Conservation (phyloP, 352 stramenopile species). For the Globisporangium orthogonon region DNA sequence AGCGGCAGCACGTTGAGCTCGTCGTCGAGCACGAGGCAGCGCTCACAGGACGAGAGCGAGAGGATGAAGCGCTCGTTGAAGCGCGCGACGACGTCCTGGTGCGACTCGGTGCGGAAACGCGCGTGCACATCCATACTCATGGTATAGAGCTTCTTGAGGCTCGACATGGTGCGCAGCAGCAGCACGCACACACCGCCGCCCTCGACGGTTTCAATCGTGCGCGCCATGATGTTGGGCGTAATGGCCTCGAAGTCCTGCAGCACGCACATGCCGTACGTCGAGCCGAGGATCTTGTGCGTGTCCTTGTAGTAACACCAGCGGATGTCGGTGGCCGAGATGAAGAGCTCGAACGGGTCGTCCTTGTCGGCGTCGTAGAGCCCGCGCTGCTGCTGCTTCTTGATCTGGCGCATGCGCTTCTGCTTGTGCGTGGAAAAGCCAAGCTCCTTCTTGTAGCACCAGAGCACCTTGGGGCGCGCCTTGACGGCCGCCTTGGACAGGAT, state of each 20-base stretch:
- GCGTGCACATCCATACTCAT: constrained; percentile 97
- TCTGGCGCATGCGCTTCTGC: constrained; percentile 92
- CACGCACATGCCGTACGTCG: constrained; percentile 98
- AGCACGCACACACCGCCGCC: constrained; percentile 97
- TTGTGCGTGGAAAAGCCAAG: constrained; percentile 98
- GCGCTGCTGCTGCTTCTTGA: constrained; percentile 93
- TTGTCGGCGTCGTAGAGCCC: constrained; percentile 90
- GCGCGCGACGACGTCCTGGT: constrained; percentile 93
- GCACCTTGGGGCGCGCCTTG: constrained; percentile 92
- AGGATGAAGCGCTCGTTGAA: constrained; percentile 99
- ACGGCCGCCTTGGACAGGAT: constrained; percentile 95
- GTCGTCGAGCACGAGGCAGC: constrained; percentile 98
- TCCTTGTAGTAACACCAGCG: constrained; percentile 99
- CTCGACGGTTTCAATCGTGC: constrained; percentile 99
- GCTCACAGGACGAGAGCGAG: constrained; percentile 91
- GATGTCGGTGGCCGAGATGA: constrained; percentile 97
- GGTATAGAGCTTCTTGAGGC: constrained; percentile 97
- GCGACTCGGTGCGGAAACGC: constrained; percentile 89
- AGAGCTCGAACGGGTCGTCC: constrained; percentile 98
- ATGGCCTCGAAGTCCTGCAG: constrained; percentile 99
- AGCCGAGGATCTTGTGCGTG: constrained; percentile 97
- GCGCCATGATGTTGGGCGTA: constrained; percentile 98
- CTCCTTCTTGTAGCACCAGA: constrained; percentile 99
- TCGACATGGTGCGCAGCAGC: constrained; percentile 97
- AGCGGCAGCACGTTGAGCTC: constrained; percentile 99